Percentiles rank a stretch among this genome's conserved stretches.
Conservation (phyloP, 108 stramenopile species). For the Heterococcus sp. region DNA sequence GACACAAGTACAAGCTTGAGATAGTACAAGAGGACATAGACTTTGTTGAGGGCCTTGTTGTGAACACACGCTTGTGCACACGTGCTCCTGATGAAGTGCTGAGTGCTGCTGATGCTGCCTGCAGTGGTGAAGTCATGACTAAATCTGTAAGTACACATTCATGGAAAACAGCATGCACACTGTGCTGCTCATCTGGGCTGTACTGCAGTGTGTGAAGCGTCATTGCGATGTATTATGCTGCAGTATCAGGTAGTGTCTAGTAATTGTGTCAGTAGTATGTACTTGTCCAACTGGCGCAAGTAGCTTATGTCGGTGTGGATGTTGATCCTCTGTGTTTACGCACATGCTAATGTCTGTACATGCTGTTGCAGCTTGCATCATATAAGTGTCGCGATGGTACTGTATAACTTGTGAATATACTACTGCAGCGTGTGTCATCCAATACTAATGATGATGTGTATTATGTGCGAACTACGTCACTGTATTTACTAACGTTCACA, state of each 20-base stretch:
- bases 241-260: neutral
- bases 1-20: too few relatives aligned
- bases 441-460: neutral
- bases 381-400: too few relatives aligned
- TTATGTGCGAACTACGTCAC: neutral
- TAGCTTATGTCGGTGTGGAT: neutral
- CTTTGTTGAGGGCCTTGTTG: conserved; percentile 10
- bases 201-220: neutral
- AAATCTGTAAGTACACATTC: neutral
- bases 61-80: conserved; percentile 6
- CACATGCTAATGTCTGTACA: neutral
- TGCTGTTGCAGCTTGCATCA: neutral
- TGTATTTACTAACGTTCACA: neutral
- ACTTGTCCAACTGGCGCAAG: neutral
- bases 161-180: neutral
- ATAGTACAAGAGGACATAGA: conserved; percentile 31
- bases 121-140: conserved; percentile 1
- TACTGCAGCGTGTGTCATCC: neutral
- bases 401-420: too few relatives aligned
- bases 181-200: neutral
- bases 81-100: conserved; percentile 21
- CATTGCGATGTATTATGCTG: neutral
- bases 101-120: neutral
- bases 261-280: neutral
- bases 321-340: neutral